Conservation (phyloP, 345 rosid genomes). For the Boechera retrofracta region DNA sequence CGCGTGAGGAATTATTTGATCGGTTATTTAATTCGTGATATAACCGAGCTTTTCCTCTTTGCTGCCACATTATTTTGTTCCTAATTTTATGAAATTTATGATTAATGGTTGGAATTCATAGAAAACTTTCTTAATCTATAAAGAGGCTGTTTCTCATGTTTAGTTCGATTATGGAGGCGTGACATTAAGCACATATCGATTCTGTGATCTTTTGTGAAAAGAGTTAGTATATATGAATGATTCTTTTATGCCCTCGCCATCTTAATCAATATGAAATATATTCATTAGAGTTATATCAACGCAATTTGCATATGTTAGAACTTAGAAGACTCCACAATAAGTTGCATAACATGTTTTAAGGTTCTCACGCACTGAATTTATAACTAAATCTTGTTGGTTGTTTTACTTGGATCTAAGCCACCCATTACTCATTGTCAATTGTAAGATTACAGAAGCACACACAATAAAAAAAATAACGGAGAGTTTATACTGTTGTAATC, state of each 20-base stretch:
- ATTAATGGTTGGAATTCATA: not conserved
- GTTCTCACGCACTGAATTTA: too few species aligned
- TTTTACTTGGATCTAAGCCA: too few species aligned
- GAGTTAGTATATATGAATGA: not conserved
- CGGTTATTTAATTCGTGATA: not conserved
- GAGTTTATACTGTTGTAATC: too few species aligned
- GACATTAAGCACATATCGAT: not conserved
- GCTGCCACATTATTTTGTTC: slow-evolving; percentile 30
- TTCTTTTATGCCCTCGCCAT: not conserved
- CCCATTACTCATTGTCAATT: too few species aligned
- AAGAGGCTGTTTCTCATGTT: too few species aligned
- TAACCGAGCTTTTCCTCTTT: slow-evolving; percentile 14
- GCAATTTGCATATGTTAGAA: not conserved
- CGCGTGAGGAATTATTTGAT: slow-evolving; percentile 10
- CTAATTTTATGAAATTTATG: too few species aligned
- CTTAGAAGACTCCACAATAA: not conserved
- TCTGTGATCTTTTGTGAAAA: too few species aligned
- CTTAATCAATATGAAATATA: not conserved
- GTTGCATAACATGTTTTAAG: not conserved
- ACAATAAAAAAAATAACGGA: too few species aligned
- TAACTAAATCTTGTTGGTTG: too few species aligned
- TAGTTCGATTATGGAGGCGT: too few species aligned
- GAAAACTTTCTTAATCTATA: too few species aligned
- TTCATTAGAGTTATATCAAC: not conserved
- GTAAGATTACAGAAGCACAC: too few species aligned